phyloP scores from a whole-genome alignment of 2,329 filamentous ascomycete species.

The Thelonectria discophora region DNA sequence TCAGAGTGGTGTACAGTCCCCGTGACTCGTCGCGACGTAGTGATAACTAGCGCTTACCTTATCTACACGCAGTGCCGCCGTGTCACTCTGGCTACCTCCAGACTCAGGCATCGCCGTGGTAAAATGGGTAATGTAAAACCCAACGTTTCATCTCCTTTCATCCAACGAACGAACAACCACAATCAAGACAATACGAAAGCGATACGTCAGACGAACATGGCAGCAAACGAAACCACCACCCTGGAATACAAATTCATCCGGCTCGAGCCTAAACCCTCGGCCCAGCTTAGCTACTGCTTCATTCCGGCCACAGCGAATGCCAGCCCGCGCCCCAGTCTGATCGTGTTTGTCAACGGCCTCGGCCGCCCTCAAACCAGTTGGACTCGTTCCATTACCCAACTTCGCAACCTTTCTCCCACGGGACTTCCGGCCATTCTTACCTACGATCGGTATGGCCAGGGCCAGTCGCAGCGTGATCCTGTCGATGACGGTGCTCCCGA shows the following conservation, averaged over 20 bases:
- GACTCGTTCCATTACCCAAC: slow-evolving; percentile 21
- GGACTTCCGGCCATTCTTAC: slow-evolving; percentile 53
- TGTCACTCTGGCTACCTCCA: too few species aligned
- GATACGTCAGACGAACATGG: background rate
- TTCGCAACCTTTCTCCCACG: background rate
- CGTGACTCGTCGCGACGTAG: too few species aligned
- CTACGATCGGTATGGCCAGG: slow-evolving; percentile 69
- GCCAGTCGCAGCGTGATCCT: slow-evolving; percentile 55
- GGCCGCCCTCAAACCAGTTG: slow-evolving; percentile 33
- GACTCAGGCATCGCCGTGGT: too few species aligned
- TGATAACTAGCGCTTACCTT: background rate
- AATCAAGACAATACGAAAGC: background rate
- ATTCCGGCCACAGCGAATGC: background rate
- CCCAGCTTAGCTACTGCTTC: slow-evolving; percentile 30
- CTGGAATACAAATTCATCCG: slow-evolving; percentile 13
- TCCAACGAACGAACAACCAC: background rate
- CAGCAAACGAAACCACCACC: background rate
- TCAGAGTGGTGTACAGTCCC: too few species aligned
- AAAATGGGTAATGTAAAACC: too few species aligned
- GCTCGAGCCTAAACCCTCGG: slow-evolving; percentile 32
- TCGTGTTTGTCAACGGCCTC: slow-evolving; percentile 41
- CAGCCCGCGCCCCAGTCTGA: slow-evolving; percentile 6
- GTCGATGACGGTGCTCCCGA: slow-evolving; percentile 50
- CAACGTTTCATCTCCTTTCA: background rate
- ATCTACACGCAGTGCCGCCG: too few species aligned